Conservation (phyloP, 73 alveolate genomes). For the Tetrahymena borealis region DNA sequence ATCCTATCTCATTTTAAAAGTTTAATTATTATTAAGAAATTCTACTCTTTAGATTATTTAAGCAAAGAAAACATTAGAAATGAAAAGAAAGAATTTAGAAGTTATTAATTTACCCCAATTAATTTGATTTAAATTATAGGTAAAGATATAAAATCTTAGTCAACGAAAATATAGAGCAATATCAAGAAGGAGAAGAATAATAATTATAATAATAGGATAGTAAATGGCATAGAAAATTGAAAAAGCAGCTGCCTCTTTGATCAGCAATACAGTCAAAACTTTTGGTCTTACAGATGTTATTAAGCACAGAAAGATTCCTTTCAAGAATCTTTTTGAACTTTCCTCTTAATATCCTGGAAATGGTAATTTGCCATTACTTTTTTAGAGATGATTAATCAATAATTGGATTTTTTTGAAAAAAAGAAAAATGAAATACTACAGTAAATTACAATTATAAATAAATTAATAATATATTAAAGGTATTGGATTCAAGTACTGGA, state of each 20-base stretch:
- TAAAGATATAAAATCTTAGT: not conserved
- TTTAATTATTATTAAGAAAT: not conserved
- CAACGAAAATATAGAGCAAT: not conserved
- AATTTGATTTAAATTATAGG: not conserved
- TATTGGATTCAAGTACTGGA: constrained; percentile 41
- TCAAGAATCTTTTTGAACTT: constrained; percentile 21
- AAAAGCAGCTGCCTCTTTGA: constrained; percentile 38
- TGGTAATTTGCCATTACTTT: not conserved
- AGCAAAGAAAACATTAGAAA: not conserved
- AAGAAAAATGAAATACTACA: not conserved
- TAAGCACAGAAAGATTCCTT: not conserved
- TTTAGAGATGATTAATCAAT: not conserved
- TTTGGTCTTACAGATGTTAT: constrained; percentile 20
- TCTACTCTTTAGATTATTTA: not conserved
- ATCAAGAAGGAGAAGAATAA: not conserved
- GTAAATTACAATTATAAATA: not conserved
- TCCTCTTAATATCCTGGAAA: constrained; percentile 27
- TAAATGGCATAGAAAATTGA: not conserved
- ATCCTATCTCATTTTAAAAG: too few species aligned
- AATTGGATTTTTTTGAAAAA: not conserved
- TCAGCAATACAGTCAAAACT: constrained; percentile 20
- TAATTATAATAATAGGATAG: not conserved
- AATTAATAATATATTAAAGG: constrained; percentile 8
- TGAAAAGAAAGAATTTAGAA: not conserved
- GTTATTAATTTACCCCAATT: not conserved